Conservation (phyloP, 192 early-diverging fungal genomes). For the Funneliformis geosporum region DNA sequence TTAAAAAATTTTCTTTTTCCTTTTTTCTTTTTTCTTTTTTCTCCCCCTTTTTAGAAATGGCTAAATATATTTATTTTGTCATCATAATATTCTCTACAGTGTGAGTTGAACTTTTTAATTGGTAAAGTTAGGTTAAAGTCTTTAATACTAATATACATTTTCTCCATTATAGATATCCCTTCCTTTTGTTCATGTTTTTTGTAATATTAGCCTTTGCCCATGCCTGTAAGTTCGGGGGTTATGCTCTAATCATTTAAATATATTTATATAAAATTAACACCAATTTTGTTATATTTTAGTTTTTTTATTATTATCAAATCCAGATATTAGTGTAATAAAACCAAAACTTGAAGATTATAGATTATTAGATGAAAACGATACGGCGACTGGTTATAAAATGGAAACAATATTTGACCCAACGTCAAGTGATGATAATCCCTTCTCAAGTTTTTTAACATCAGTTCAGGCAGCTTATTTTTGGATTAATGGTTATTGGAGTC, state of each 20-base stretch:
- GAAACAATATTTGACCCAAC: not conserved
- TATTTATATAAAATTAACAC: not conserved
- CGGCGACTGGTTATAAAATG: not conserved
- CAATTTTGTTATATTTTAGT: not conserved
- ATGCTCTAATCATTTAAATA: not conserved
- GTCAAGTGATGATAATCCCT: not conserved
- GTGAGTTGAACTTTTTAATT: not conserved
- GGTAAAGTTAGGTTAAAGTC: not conserved
- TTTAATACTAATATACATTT: not conserved
- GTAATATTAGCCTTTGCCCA: not conserved
- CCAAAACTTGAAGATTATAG: not conserved
- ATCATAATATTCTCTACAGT: not conserved
- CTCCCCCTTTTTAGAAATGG: not conserved
- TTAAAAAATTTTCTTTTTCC: not conserved
- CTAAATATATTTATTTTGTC: not conserved
- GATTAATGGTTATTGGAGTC: not conserved
- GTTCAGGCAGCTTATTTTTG: not conserved
- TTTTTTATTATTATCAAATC: slow-evolving; percentile 5
- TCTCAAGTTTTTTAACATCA: not conserved
- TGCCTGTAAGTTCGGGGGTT: not conserved
- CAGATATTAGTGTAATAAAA: not conserved
- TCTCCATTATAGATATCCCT: not conserved
- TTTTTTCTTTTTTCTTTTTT: not conserved
- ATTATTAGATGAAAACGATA: not conserved
- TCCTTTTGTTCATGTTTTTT: not conserved